phyloP scores from a whole-genome alignment of 371 early-diverging fungal species.

The Rhizopus sp. region DNA sequence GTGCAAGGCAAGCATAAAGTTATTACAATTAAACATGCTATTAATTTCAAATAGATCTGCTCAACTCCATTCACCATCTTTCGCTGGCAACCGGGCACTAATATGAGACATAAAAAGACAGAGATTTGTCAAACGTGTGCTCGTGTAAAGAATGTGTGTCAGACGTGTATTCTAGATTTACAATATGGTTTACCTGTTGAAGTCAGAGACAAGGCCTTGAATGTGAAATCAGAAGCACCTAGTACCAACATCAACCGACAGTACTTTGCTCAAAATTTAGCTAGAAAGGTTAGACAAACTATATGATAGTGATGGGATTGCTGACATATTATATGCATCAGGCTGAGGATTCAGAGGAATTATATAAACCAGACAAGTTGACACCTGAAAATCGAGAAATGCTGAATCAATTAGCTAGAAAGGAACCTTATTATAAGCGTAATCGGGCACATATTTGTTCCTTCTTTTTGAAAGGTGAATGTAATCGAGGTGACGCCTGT shows the following conservation, averaged over 20 bases:
- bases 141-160: constrained; percentile 97
- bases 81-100: constrained; percentile 94
- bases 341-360: constrained; percentile 55
- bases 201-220: constrained; percentile 89
- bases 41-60: constrained; percentile 64
- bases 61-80: constrained; percentile 94
- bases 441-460: constrained; percentile 93
- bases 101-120: constrained; percentile 95
- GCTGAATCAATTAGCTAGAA: constrained; percentile 79
- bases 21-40: not conserved
- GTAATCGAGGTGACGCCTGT: constrained; percentile 90
- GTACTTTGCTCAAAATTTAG: constrained; percentile 85
- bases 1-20: constrained; percentile 74
- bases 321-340: constrained; percentile 7
- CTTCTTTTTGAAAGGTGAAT: constrained; percentile 92
- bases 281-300: constrained; percentile 61
- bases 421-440: constrained; percentile 91
- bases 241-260: constrained; percentile 86
- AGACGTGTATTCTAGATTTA: constrained; percentile 94
- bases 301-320: not conserved
- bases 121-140: constrained; percentile 97
- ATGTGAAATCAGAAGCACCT: constrained; percentile 76
- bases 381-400: constrained; percentile 81
- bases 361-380: constrained; percentile 74
- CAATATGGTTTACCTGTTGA: constrained; percentile 92